These are phyloP conservation scores for Colletotrichum sansevieriae DNA, from an alignment of 2,329 filamentous ascomycete genomes.

Conservation along the genomic window DNA sequence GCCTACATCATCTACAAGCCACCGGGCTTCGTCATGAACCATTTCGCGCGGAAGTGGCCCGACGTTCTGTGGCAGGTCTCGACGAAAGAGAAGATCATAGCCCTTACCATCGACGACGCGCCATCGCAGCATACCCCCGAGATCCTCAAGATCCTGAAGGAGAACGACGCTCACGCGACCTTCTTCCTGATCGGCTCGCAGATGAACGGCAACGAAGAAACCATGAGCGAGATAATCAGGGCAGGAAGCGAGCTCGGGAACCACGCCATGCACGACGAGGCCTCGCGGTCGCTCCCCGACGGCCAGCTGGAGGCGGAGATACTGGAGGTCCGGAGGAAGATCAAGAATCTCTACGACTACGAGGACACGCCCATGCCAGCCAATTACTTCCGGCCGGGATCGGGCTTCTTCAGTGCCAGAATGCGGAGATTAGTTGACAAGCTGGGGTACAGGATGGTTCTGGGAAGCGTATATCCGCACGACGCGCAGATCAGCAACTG, in stretches of 20 bases:
- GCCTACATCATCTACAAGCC: conserved; percentile 77
- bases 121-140: conserved; percentile 79
- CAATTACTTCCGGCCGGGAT: conserved; percentile 85
- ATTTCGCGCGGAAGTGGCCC: conserved; percentile 79
- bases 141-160: conserved; percentile 76
- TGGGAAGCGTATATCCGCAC: conserved; percentile 90
- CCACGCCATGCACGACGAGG: conserved; percentile 90
- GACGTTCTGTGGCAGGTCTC: conserved; percentile 82
- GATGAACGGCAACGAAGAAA: conserved; percentile 67
- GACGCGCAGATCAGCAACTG: conserved; percentile 85
- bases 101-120: conserved; percentile 89
- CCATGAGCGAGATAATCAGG: conserved; percentile 69
- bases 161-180: conserved; percentile 79
- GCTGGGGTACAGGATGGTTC: conserved; percentile 78
- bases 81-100: conserved; percentile 74
- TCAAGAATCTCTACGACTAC: conserved; percentile 69
- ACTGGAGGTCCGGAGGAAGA: conserved; percentile 70
- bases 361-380: conserved; percentile 58
- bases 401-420: conserved; percentile 81
- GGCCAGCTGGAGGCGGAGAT: conserved; percentile 74
- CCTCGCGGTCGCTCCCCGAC: conserved; percentile 72
- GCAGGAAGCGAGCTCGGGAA: conserved; percentile 82
- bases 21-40: conserved; percentile 76
- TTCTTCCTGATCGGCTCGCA: conserved; percentile 92
- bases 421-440: conserved; percentile 74